Evolutionary conservation across 2,329 filamentous ascomycete species (phyloP), one percentile per base, ranked within the genome.

Genomic region (Aspergillus ibericus): DNA sequence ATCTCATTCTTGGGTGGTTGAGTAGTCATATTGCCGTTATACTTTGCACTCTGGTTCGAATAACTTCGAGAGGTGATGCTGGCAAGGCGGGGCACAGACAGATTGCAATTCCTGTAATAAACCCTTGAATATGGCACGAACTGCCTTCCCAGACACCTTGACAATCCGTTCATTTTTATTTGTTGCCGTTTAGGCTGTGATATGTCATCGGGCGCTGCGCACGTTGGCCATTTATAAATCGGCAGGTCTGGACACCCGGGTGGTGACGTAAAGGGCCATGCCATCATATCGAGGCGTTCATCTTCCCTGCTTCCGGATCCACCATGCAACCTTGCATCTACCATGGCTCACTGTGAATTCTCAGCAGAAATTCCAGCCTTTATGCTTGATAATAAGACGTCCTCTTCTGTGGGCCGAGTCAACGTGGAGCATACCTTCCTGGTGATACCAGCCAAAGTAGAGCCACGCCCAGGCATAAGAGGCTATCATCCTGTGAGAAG

Each of bases 1-100:
- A 88, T 87, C 63, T 86, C 76, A 52, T 82, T 75, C 52, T 75
- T 73, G 4, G 81, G 80, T 15, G 74, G 78, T 16, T 79, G 75
- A 32, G 38, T 56, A 6, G 55, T 55, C 56, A 60, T 66, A 9
- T 59, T 66, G 35, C 52, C 53, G 36, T 51, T 57, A 38, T 52
- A 55, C 4, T 38, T 46, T 18, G 50, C 3, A 15, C 4, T 53
- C 18, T 15, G 27, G 51, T 32, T 27, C 16, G 38, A 29, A 16
- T 48, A 48, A 13, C n/a, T 5, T 29, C 27, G 44, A 3, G n/a
- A 5, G 10, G 0, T 3, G 16, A 48, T 3, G 7, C 22, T 15
- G 1, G 15, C 5, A 16, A 48, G 44, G 16, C 25, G 15, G 9
- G 12, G 5, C 16, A 13, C 7, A 7, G 1, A 29, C 2, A 25